Evolutionary conservation across 73 alveolate species (phyloP).

Genomic region (Diophrys appendiculata): DNA sequence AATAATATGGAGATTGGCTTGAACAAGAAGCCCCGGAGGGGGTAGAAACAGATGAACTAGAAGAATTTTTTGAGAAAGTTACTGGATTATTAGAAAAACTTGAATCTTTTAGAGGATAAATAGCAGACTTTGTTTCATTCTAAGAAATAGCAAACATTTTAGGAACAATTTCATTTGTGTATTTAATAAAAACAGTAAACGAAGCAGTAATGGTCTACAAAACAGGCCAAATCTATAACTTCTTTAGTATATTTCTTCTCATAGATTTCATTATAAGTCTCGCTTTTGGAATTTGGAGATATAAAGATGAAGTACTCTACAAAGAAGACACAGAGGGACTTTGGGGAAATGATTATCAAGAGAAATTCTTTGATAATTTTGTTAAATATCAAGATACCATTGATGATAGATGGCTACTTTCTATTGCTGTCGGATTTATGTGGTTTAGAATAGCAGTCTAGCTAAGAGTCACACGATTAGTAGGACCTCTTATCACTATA

Average conservation of each 20-base stretch:
- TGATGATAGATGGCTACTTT: background rate
- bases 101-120: background rate
- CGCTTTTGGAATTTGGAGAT: background rate
- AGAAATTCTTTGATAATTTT: background rate
- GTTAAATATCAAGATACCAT: background rate
- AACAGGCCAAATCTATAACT: background rate
- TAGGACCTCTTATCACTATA: constrained; percentile 4
- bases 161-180: background rate
- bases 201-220: background rate
- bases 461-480: constrained; percentile 2
- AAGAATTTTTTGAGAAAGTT: background rate
- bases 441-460: background rate
- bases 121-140: background rate
- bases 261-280: background rate
- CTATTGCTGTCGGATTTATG: background rate
- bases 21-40: background rate
- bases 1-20: background rate
- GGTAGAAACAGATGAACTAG: background rate
- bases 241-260: background rate
- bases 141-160: background rate
- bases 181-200: background rate
- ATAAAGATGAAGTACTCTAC: background rate
- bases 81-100: no score
- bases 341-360: background rate
- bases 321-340: background rate